Evolutionary conservation across 345 rosid species (phyloP).

Genomic region (Rubroshorea leprosula): DNA sequence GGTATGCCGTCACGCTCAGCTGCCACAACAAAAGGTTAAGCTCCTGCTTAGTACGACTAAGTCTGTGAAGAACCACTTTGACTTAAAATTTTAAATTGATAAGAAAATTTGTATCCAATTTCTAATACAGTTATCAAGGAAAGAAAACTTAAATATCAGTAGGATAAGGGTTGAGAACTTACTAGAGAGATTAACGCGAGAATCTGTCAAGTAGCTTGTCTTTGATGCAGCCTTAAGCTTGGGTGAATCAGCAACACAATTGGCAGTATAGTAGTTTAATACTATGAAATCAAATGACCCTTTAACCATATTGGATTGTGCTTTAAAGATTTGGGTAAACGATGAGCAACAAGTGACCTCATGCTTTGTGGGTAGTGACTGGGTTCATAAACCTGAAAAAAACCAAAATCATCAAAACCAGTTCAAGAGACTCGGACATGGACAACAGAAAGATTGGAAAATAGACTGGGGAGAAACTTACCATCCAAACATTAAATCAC

Average conservation of each 20-base stretch:
- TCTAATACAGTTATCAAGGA: too few relatives aligned
- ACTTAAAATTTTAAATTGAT: neutral
- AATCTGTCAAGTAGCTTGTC: constrained; percentile 27
- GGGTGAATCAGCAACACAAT: constrained; percentile 22
- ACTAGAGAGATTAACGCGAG: constrained; percentile 21
- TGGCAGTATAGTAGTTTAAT: constrained; percentile 38
- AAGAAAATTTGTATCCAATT: neutral
- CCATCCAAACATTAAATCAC: constrained; percentile 46
- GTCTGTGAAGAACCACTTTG: neutral
- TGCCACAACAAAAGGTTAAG: neutral
- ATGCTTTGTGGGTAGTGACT: constrained; percentile 33
- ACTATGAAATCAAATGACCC: constrained; percentile 43
- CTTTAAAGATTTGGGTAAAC: constrained; percentile 31
- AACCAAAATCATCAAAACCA: neutral
- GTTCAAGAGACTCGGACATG: too few relatives aligned
- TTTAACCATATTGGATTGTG: constrained; percentile 28
- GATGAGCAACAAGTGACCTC: constrained; percentile 21
- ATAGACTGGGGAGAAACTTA: neutral
- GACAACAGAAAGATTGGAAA: too few relatives aligned
- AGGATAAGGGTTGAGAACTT: constrained; percentile 4
- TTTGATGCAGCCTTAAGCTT: neutral
- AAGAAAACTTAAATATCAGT: neutral
- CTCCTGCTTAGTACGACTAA: neutral
- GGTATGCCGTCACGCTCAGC: constrained; percentile 1
- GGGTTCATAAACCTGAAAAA: constrained; percentile 39